Evolutionary conservation across 2,329 filamentous ascomycete genomes (phyloP).

Genomic region (Claviceps sp.): DNA sequence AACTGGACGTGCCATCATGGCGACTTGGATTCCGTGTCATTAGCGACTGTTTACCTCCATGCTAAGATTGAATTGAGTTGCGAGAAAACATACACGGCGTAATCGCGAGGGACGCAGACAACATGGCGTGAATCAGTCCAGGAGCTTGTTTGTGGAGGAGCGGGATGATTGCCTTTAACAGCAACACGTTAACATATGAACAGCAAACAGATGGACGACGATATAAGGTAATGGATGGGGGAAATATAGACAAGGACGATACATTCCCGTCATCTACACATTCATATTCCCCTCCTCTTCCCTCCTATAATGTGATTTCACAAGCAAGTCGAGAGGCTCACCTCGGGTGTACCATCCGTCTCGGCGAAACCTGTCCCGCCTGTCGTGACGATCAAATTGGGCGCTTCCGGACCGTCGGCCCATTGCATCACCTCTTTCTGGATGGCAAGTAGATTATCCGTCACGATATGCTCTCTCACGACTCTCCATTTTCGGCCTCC

Average conservation of each 20-base stretch:
- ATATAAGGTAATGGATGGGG: no score
- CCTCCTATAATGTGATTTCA: neutral
- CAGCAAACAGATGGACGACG: no score
- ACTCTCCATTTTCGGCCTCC: constrained; percentile 61
- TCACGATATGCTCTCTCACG: constrained; percentile 57
- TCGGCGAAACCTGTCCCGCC: constrained; percentile 88
- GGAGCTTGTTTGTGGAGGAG: constrained; percentile 76
- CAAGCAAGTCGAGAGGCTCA: constrained; percentile 19
- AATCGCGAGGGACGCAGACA: constrained; percentile 67
- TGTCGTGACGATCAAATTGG: constrained; percentile 75
- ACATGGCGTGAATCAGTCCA: constrained; percentile 90
- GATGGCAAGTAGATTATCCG: constrained; percentile 63
- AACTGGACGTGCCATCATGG: constrained; percentile 89
- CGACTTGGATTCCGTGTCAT: constrained; percentile 42
- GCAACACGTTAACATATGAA: no score
- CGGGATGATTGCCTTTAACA: constrained; percentile 54
- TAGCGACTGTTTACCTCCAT: neutral
- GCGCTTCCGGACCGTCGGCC: constrained; percentile 49
- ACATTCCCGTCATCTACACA: neutral
- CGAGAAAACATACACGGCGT: constrained; percentile 62
- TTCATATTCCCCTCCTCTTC: neutral
- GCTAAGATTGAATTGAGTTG: no score
- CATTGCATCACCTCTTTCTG: constrained; percentile 59
- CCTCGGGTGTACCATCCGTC: constrained; percentile 80
- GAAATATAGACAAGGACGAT: no score